Base-by-base conservation (phyloP, 495 filamentous ascomycete species). In the Hyaloscypha finlandica region DNA sequence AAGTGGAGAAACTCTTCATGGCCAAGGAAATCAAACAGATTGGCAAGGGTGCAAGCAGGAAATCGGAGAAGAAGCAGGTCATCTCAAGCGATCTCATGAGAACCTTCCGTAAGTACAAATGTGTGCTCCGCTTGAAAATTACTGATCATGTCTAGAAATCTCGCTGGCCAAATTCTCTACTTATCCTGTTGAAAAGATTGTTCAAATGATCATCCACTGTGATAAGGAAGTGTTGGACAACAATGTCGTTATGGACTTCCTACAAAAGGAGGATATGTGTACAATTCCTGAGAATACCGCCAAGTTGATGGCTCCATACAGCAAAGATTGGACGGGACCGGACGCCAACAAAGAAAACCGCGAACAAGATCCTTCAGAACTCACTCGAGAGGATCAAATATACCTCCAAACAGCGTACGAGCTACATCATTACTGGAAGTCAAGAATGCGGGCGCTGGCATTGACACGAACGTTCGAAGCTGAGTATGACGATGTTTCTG, bases 381-480 rank as follows among this genome's bases (percentile, higher is more conserved):
- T 99, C 42, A 97, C 94, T 1, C 83, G 94, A 65, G 92, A 98
- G 71, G 95, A 99, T 78, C 93, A 97, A 78, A 90, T 99, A 39
- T 99, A 93, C 74, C 83, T 99, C 14, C 89, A 90, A 66, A 98
- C 95, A 3, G 92, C 96, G 0, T 99, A 89, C 70, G 96, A 99
- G 74, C 82, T 99, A 69, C 92, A 96, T 66, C 96, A 99, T 77
- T 99, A 99, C 78, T 99, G 95, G 95, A 98, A 97, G 83, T 90
- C 91, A 53, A 88, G 95, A 77, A 97, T 97, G 86, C 86, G 95
- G 62, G 96, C 96, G 5, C 84, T 99, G 65, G 81, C 87, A 3
- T 78, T 99, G 73, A 98, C 95, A 1, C 87, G 90, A 69, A 92
- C 85, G 29, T 97, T 87, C 73, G 94, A 98, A 76, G 67, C 81